A percentile compares a stretch with the other conserved stretches of the same genome.
These are phyloP conservation scores for Wallacemonas collosoma DNA, from an alignment of 208 protist genomes.

Conservation along the genomic window DNA sequence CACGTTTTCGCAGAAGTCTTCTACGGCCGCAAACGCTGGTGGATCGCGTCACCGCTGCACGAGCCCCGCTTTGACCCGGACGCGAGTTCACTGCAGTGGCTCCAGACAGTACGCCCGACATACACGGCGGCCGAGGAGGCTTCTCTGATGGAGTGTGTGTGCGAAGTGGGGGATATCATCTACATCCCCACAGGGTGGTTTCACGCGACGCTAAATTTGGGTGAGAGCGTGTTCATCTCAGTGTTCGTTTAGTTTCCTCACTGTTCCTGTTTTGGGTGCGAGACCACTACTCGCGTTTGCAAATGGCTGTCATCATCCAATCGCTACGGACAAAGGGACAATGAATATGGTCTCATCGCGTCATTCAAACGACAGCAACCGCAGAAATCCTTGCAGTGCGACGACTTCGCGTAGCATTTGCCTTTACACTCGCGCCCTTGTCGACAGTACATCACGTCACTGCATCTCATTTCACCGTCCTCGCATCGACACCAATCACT, in stretches of 20 bases:
- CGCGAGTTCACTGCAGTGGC: conserved; percentile 34
- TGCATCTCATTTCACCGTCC: no score
- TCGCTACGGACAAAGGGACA: no score
- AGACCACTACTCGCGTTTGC: not conserved
- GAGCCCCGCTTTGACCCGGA: conserved; percentile 36
- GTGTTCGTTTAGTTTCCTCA: conserved; percentile 32
- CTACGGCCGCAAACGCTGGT: conserved; percentile 48
- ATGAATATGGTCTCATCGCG: no score
- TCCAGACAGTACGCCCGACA: conserved; percentile 24
- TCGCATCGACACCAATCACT: no score
- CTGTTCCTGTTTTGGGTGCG: not conserved
- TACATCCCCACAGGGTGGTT: conserved; percentile 53
- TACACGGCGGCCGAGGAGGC: conserved; percentile 14
- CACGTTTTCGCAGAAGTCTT: conserved; percentile 50
- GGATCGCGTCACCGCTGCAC: conserved; percentile 21
- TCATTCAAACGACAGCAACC: no score
- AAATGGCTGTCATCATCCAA: no score
- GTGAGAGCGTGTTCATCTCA: conserved; percentile 56
- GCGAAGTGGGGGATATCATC: conserved; percentile 34
- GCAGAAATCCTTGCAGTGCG: no score
- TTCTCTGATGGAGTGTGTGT: conserved; percentile 33
- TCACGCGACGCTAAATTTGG: conserved; percentile 59
- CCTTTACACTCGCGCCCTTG: no score
- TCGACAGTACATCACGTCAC: no score
- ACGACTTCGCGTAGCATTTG: no score